Conservation (phyloP, 768 basidiomycete species). For the Amanita rubescens region DNA sequence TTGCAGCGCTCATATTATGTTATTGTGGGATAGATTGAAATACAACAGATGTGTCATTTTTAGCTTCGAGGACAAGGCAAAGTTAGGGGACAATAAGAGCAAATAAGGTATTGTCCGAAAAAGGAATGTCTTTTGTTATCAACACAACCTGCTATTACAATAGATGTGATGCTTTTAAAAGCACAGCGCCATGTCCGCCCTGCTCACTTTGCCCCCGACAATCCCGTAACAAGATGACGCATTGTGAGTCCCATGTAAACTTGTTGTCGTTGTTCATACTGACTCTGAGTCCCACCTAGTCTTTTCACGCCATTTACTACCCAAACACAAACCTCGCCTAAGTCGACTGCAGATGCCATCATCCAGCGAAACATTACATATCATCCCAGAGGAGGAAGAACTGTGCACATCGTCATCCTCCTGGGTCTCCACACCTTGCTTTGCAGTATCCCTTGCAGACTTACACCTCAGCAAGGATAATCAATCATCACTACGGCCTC, state of each 20-base stretch:
- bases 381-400: constrained; percentile 29
- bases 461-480: constrained; percentile 17
- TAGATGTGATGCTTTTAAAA: constrained; percentile 19
- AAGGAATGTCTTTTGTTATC: constrained; percentile 16
- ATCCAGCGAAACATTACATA: constrained; percentile 17
- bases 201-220: constrained; percentile 10
- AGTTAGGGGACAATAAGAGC: too few relatives aligned
- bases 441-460: constrained; percentile 19
- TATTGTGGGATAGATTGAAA: too few relatives aligned
- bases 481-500: constrained; percentile 18
- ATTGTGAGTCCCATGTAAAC: constrained; percentile 17
- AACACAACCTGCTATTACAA: constrained; percentile 10
- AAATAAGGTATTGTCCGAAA: constrained; percentile 14
- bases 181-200: constrained; percentile 3
- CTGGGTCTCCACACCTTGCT: constrained; percentile 19
- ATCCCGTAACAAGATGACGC: constrained; percentile 7
- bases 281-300: constrained; percentile 16
- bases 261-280: constrained; percentile 3
- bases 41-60: too few relatives aligned
- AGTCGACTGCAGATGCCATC: constrained; percentile 15
- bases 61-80: too few relatives aligned
- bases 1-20: too few relatives aligned
- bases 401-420: constrained; percentile 6
- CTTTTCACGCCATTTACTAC: constrained; percentile 23
- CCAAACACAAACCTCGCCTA: constrained; percentile 24